These are phyloP conservation scores for Cladosporium sp. DNA, from an alignment of 2,329 filamentous ascomycete genomes.

Conservation along the genomic window DNA sequence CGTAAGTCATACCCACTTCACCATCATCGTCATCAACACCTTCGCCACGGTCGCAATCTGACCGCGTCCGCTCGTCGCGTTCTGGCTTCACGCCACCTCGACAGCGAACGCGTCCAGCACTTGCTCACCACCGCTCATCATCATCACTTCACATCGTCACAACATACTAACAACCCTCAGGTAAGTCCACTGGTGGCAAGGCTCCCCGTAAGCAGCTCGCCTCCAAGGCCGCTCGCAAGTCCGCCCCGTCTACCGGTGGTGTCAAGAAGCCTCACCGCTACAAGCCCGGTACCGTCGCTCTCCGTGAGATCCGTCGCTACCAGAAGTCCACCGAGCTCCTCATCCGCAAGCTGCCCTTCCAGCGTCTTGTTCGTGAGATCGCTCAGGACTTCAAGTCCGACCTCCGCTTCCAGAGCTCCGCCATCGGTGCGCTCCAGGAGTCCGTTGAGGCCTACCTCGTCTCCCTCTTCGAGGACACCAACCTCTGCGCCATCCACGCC, in stretches of 20 bases:
- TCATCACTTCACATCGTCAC: constrained; percentile 5
- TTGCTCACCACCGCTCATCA: constrained; percentile 13
- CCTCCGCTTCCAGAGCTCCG: constrained; percentile 93
- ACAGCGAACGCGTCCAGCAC: constrained; percentile 14
- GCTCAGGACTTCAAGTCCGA: constrained; percentile 62
- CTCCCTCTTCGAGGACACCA: constrained; percentile 93
- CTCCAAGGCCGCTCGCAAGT: constrained; percentile 98
- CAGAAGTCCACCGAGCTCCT: constrained; percentile 87
- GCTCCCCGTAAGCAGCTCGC: constrained; percentile 91
- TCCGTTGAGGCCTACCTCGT: constrained; percentile 94
- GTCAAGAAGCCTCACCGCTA: constrained; percentile 55
- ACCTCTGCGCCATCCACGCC: constrained; percentile 93
- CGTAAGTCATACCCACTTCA: constrained; percentile 41
- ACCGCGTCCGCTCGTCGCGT: constrained; percentile 16
- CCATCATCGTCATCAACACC: constrained; percentile 56
- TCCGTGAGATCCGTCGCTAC: constrained; percentile 87
- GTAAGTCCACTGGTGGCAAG: constrained; percentile 73
- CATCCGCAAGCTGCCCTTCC: constrained; percentile 74
- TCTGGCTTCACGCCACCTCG: constrained; percentile 19
- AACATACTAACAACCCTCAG: constrained; percentile 40
- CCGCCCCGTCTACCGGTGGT: constrained; percentile 85
- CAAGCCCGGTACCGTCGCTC: constrained; percentile 66
- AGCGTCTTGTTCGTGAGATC: constrained; percentile 74
- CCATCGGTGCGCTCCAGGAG: constrained; percentile 89
- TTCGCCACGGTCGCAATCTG: constrained; percentile 62